Percentiles rank a stretch among this genome's conserved stretches.
Evolutionary conservation across 2,329 filamentous ascomycete genomes (phyloP).

Genomic region (Colletotrichum kahawae): DNA sequence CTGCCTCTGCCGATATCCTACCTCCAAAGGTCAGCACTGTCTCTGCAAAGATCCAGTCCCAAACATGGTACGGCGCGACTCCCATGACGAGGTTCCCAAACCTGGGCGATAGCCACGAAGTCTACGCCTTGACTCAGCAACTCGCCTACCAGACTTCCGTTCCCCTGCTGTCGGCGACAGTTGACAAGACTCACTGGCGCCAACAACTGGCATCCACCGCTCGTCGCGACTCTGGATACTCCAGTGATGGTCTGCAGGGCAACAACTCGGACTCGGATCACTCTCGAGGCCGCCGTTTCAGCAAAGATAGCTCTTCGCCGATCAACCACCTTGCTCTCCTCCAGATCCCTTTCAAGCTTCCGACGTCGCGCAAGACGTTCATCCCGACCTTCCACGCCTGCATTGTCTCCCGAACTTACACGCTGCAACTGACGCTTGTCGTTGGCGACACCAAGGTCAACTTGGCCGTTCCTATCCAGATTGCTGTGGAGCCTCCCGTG

Average conservation of each 20-base stretch:
- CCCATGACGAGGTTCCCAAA: conserved; percentile 55
- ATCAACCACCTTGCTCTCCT: conserved; percentile 47
- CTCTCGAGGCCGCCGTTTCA: conserved; percentile 20
- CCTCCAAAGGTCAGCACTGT: conserved; percentile 56
- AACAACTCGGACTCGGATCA: conserved; percentile 39
- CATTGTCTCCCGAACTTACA: conserved; percentile 60
- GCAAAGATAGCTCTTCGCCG: conserved; percentile 27
- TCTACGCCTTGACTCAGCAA: conserved; percentile 29
- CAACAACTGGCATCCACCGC: conserved; percentile 34
- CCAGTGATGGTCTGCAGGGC: conserved; percentile 43
- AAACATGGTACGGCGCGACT: conserved; percentile 56
- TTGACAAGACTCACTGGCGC: conserved; percentile 46
- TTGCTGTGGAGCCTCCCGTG: conserved; percentile 45
- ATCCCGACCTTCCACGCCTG: conserved; percentile 64
- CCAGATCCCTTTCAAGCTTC: conserved; percentile 53
- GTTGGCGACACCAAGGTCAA: conserved; percentile 48
- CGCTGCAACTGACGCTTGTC: conserved; percentile 50
- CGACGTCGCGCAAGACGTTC: conserved; percentile 52
- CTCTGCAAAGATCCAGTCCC: conserved; percentile 54
- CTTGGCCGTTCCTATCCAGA: conserved; percentile 55
- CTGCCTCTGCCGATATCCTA: conserved; percentile 43
- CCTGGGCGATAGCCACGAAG: conserved; percentile 51
- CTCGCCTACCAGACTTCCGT: conserved; percentile 52
- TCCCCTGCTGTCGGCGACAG: conserved; percentile 39
- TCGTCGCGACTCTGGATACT: conserved; percentile 60